Evolutionary conservation across 129 eudicot genomes (phyloP), one percentile per base, ranked within the genome.

Genomic region (Tagetes erecta): DNA sequence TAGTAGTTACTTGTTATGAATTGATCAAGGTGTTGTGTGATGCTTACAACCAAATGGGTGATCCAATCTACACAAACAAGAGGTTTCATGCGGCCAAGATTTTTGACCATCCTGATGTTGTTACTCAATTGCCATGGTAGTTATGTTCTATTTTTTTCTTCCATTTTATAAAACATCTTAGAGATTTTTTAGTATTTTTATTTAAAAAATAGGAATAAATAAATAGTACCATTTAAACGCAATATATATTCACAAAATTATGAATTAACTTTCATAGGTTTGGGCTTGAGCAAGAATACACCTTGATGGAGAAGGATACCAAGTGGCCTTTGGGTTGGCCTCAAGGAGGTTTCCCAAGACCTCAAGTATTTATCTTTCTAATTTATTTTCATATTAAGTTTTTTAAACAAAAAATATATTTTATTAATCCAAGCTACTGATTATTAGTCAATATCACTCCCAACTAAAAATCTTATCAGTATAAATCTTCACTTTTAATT

Each of bases 301-400:
- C 95, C 55, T 70, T 91, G 72, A 77, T 91, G 83, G 78, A 87
- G 51, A 87, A 81, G 63, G 80, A 77, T 49, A 86, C 87, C 44
- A 83, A 79, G 20, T 87, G 96, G 93, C 92, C 96, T 8, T 67
- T 90, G 5, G 96, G 96, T n/a, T 90, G 96, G 96, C 93, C 96
- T 33, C 37, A 38, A 13, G 96, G 92, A 59, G 96, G 96, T 50
- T 90, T 34, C 62, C 96, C 93, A 8, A 91, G 83, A 70, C 91
- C 96, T 63, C 96, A 90, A 85, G 96, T 84, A 68, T 0, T 46
- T 1, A 7, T 8, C 40, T 8, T 7, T 31, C 52, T 31, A 63
- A 36, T 37, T 31, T 62, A 1, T 39, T 3, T 13, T n/a, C 34
- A 5, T 34, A 37, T 46, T 5, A 31, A 3, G 2, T 57, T 5